Percentiles rank a stretch among this genome's conserved stretches.
Evolutionary conservation across 805 yeast species (phyloP).

Genomic region (Yamadazyma insecticola): DNA sequence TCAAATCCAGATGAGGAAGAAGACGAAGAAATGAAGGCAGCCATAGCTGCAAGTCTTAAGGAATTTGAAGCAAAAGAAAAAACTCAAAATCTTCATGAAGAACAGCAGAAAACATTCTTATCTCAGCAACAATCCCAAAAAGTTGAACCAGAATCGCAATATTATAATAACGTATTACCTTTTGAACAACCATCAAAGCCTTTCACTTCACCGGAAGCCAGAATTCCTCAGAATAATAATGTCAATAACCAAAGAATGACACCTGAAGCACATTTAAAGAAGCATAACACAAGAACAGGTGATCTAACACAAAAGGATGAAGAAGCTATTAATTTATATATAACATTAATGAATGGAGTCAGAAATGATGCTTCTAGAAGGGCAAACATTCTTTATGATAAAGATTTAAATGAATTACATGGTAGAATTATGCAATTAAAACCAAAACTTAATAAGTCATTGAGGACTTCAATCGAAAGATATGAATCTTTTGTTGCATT

Average conservation of each 20-base stretch:
- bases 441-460: conserved; percentile 63
- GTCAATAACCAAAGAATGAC: too few species aligned
- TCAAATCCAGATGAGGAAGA: conserved; percentile 42
- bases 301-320: conserved; percentile 60
- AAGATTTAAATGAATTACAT: conserved; percentile 53
- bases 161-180: conserved; percentile 26
- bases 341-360: conserved; percentile 56
- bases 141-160: conserved; percentile 16
- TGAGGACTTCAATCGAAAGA: conserved; percentile 53
- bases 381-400: conserved; percentile 38
- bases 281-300: conserved; percentile 8
- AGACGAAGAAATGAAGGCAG: conserved; percentile 82
- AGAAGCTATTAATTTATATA: conserved; percentile 62
- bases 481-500: conserved; percentile 66
- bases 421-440: conserved; percentile 55
- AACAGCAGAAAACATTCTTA: conserved; percentile 5
- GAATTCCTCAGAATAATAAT: too few species aligned
- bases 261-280: conserved; percentile 4
- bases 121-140: conserved; percentile 11
- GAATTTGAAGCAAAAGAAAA: conserved; percentile 51
- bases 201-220: conserved; percentile 5
- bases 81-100: conserved; percentile 5
- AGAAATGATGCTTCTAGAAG: conserved; percentile 43
- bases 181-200: conserved; percentile 5
- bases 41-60: conserved; percentile 84